These are phyloP conservation scores for Mycena maculata DNA, from an alignment of 768 basidiomycete species.

Conservation along the genomic window DNA sequence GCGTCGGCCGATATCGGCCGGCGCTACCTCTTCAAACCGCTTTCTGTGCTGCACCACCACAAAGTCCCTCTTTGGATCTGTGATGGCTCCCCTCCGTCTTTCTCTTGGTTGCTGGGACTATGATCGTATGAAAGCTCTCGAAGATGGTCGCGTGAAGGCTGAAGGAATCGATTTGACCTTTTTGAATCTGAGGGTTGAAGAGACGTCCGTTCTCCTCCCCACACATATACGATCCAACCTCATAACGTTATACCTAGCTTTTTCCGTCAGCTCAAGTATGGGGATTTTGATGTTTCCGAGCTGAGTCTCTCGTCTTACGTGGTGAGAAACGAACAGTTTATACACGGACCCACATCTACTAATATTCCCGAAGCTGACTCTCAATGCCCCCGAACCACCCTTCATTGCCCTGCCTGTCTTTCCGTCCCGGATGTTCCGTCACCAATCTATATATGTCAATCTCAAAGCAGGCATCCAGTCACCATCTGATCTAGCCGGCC, in stretches of 20 bases:
- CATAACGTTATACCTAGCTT: conserved; percentile 11
- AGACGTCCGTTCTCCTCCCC: conserved; percentile 19
- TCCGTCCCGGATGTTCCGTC: conserved; percentile 35
- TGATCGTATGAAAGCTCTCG: conserved; percentile 34
- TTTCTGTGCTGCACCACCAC: neutral
- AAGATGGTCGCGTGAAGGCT: conserved; percentile 35
- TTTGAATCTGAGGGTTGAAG: conserved; percentile 17
- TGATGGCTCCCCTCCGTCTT: conserved; percentile 31
- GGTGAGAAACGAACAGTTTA: conserved; percentile 1
- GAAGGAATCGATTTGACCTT: conserved; percentile 35
- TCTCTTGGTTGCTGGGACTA: conserved; percentile 37
- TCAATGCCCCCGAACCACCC: conserved; percentile 29
- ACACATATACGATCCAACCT: neutral
- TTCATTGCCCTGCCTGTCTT: conserved; percentile 37
- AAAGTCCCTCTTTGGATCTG: neutral
- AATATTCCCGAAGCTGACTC: conserved; percentile 14
- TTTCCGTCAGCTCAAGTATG: conserved; percentile 33
- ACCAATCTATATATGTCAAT: conserved; percentile 37
- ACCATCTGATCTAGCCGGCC: conserved; percentile 30
- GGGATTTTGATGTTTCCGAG: conserved; percentile 36
- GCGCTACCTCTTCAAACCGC: neutral
- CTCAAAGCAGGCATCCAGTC: conserved; percentile 32
- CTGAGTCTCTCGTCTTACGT: conserved; percentile 36
- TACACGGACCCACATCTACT: neutral
- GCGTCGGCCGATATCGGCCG: too few relatives aligned